Base-by-base conservation (phyloP, 1,284 basidiomycete genomes). In the Cryptococcus sp. region DNA sequence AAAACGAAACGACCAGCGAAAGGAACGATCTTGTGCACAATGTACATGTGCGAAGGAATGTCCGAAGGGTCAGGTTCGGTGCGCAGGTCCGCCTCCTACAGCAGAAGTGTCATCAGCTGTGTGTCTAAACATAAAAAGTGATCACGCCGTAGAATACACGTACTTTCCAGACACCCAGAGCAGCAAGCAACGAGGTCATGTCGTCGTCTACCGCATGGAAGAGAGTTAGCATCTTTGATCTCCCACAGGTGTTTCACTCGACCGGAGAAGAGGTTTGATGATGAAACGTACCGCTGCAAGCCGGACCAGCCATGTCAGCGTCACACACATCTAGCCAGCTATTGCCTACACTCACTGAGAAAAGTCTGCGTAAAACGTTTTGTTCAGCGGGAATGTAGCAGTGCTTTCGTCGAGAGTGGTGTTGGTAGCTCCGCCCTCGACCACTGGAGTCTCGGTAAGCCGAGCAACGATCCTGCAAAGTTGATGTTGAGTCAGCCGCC, bases 1-100 rank as follows among this genome's bases (percentile, higher is more conserved):
- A 71, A 61, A 10, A 65, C 63, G 23, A 64, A 61, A 2, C 58
- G 59, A 13, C 58, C 64, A 0, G 61, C 61, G 50, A 69, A 71
- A 16, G 67, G 67, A 2, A 66, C 67, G 16, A 62, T 40, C 29
- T 41, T 51, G 26, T 58, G 58, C 8, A 63, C 59, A 17, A 50
- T 46, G 39, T 58, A 58, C 2, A 8, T n/a, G 41, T 44, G 41
- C n/a, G n/a, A 22, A 11, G 41, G 41, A 6, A 44, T 44, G 41
- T 44, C n/a, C 3, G 41, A 19, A n/a, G 41, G 41, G 41, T 44
- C 41, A 8, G 41, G 41, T 22, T 44, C 10, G 41, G 8, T 19
- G 11, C 20, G 38, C 0, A 19, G 48, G 23, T 15, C 40, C 5
- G 41, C n/a, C 10, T 44, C 41, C 41, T 44, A 22, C 41, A 22